A percentile compares a stretch with the other conserved stretches of the same genome.
Evolutionary conservation across 495 filamentous ascomycete species (phyloP).

Genomic region (Daldinia loculata): DNA sequence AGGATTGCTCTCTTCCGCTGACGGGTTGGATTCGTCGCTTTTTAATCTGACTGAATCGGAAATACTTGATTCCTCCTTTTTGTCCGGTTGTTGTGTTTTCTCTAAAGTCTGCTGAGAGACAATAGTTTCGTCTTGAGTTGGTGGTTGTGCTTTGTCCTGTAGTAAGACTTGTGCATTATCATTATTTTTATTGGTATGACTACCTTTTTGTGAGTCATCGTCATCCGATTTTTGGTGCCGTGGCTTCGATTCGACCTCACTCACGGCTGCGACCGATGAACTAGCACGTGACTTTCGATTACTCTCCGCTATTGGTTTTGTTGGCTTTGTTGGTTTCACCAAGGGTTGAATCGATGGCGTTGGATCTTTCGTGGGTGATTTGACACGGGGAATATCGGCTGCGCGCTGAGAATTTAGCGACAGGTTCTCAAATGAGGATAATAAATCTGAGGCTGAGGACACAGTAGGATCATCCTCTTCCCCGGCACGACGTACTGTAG

Average conservation of each 20-base stretch:
- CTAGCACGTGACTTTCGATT: constrained; percentile 14
- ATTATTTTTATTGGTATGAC: background rate
- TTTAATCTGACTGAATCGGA: constrained; percentile 12
- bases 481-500: constrained; percentile 91
- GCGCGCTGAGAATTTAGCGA: constrained; percentile 46
- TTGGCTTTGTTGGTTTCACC: constrained; percentile 31
- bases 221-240: background rate
- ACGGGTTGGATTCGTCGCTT: constrained; percentile 6
- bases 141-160: background rate
- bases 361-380: constrained; percentile 34
- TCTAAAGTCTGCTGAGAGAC: constrained; percentile 10
- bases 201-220: constrained; percentile 28
- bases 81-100: background rate
- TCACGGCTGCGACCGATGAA: background rate
- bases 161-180: constrained; percentile 4
- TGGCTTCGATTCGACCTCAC: background rate
- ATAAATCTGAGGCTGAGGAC: constrained; percentile 43
- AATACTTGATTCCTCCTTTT: constrained; percentile 14
- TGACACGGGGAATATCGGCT: constrained; percentile 38
- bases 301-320: background rate
- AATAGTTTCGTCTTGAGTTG: constrained; percentile 5
- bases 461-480: constrained; percentile 37
- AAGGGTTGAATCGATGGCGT: constrained; percentile 43
- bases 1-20: constrained; percentile 5
- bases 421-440: constrained; percentile 46